Evolutionary conservation across 2,329 filamentous ascomycete genomes (phyloP).

Genomic region (Venturia asperata): DNA sequence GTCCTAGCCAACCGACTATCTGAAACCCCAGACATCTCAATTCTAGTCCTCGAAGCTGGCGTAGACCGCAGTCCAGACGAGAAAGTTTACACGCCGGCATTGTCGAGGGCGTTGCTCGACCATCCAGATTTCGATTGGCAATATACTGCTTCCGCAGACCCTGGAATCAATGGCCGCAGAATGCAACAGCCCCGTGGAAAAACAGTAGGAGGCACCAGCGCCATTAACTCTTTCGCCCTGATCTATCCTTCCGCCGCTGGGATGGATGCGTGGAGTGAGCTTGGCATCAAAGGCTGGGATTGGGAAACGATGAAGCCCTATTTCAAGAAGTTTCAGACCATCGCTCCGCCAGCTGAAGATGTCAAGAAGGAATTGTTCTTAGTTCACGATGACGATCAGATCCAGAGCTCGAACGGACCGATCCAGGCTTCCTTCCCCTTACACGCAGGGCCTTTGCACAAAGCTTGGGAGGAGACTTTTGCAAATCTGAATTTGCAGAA

Average conservation of each 20-base stretch:
- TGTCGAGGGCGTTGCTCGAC: background rate
- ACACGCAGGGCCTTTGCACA: too few relatives aligned
- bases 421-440: too few relatives aligned
- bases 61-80: background rate
- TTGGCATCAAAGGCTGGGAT: constrained; percentile 24
- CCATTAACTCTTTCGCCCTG: constrained; percentile 12
- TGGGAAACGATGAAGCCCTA: constrained; percentile 28
- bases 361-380: too few relatives aligned
- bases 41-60: constrained; percentile 1
- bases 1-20: background rate
- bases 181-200: constrained; percentile 27
- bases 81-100: background rate
- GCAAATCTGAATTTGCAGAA: background rate
- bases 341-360: background rate
- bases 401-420: too few relatives aligned
- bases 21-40: background rate
- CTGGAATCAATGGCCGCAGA: background rate
- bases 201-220: constrained; percentile 23
- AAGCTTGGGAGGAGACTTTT: background rate
- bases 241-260: background rate
- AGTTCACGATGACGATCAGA: too few relatives aligned
- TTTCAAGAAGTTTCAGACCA: constrained; percentile 24
- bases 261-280: background rate
- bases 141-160: background rate
- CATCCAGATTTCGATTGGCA: background rate